Base-by-base conservation (phyloP, 495 filamentous ascomycete species). In the Penicillium angulare region DNA sequence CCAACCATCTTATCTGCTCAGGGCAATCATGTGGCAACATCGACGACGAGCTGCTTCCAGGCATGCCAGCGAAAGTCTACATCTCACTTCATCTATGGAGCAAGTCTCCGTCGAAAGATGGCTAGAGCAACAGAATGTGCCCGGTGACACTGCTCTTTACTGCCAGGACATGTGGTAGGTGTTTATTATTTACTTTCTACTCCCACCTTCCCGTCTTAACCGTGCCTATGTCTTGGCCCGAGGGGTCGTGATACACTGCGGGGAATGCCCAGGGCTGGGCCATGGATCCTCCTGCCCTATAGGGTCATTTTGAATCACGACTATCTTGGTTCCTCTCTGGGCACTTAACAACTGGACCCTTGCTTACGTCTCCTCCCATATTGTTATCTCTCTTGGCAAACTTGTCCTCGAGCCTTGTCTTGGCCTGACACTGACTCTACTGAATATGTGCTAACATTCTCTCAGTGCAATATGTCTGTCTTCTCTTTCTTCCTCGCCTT, bases 201-300 rank as follows among this genome's bases (percentile, higher is more conserved):
- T 6, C 27, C 27, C 27, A 31, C 27, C 31, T 27, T 23, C 32
- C 42, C 42, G 8, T 17, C 31, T 54, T 35, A 42, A 38, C 16
- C 9, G 17, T 33, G 29, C 20, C 21, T 39, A 22, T 20, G 8
- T 56, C 59, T 68, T 67, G 69, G 59, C 57, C 29, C 50, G 45
- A 23, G 46, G 24, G 41, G 32, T 39, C 32, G 57, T 59, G 59
- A 59, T 59, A 50, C 53, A 52, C 55, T 66, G 65, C 61, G 66
- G 66, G 59, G 65, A 64, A 66, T 33, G 53, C 50, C 49, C 39
- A 64, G 57, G 46, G 49, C 55, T 61, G 43, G 61, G 52, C 52
- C 10, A 40, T 39, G 52, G 43, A 42, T 42, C 20, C 21, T 16
- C 32, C 42, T 50, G 49, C 59, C 58, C 33, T 53, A 59, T 49